phyloP scores from a whole-genome alignment of 805 yeast genomes.

The Candida glaebosa region DNA sequence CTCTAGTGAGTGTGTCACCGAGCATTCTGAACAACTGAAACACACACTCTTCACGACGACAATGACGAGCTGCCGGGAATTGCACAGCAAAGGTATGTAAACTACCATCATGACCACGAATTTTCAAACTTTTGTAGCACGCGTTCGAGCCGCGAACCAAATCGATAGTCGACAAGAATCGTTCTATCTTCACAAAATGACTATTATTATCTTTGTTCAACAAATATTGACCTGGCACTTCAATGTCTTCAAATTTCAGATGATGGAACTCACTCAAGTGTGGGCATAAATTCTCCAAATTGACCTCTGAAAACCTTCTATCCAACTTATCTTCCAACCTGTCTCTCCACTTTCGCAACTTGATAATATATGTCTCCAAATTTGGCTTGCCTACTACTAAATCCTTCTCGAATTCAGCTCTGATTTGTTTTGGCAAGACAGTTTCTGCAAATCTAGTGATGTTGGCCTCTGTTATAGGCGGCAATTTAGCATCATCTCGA shows the following conservation, averaged over 20 bases:
- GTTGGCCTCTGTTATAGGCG: conserved; percentile 87
- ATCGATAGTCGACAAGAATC: conserved; percentile 87
- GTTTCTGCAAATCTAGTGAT: conserved; percentile 89
- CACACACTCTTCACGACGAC: conserved; percentile 92
- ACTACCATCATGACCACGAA: conserved; percentile 92
- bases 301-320: conserved; percentile 72
- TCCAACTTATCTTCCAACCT: conserved; percentile 89
- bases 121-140: conserved; percentile 82
- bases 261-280: conserved; percentile 96
- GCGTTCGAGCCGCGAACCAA: conserved; percentile 86
- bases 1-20: conserved; percentile 72
- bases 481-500: conserved; percentile 80
- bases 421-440: conserved; percentile 81
- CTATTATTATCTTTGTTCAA: conserved; percentile 81
- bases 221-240: conserved; percentile 94
- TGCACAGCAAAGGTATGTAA: conserved; percentile 92
- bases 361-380: conserved; percentile 78
- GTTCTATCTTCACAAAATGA: conserved; percentile 90
- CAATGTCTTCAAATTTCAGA: conserved; percentile 96
- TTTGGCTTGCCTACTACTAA: conserved; percentile 84
- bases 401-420: conserved; percentile 89
- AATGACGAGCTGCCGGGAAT: conserved; percentile 96
- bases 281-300: conserved; percentile 87
- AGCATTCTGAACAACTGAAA: conserved; percentile 88
- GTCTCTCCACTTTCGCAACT: conserved; percentile 88